phyloP scores from a whole-genome alignment of 2,329 filamentous ascomycete genomes.

The Fusarium haematococcum region DNA sequence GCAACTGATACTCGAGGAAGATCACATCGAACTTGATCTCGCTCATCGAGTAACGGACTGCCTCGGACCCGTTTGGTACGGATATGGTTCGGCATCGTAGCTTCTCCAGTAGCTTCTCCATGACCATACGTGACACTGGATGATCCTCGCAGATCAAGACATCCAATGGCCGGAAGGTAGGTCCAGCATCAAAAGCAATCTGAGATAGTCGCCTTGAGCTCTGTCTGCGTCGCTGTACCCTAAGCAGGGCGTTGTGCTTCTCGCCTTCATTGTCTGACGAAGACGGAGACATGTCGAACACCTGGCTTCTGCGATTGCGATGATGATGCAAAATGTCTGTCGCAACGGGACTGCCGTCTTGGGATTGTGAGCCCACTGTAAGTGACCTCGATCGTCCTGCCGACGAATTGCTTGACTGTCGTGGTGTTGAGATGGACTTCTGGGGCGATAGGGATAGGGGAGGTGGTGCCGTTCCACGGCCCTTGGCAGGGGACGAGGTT shows the following conservation, averaged over 20 bases:
- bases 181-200: constrained; percentile 85
- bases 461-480: constrained; percentile 62
- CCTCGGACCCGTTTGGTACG: constrained; percentile 89
- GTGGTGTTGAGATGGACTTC: constrained; percentile 70
- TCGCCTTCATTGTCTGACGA: constrained; percentile 98
- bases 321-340: constrained; percentile 80
- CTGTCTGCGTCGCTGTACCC: constrained; percentile 93
- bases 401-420: constrained; percentile 71
- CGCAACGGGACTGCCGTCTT: constrained; percentile 84
- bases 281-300: constrained; percentile 96
- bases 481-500: constrained; percentile 66
- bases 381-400: constrained; percentile 83
- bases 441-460: constrained; percentile 71
- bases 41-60: constrained; percentile 91
- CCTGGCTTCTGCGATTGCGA: constrained; percentile 91
- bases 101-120: constrained; percentile 97
- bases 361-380: constrained; percentile 94
- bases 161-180: constrained; percentile 89
- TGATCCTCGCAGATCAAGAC: constrained; percentile 98
- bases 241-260: constrained; percentile 87
- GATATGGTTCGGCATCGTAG: constrained; percentile 93
- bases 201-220: constrained; percentile 95
- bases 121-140: constrained; percentile 96
- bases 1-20: constrained; percentile 96
- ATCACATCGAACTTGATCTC: constrained; percentile 99